Conservation (phyloP, 345 rosid species). For the Syzygium aqueum region DNA sequence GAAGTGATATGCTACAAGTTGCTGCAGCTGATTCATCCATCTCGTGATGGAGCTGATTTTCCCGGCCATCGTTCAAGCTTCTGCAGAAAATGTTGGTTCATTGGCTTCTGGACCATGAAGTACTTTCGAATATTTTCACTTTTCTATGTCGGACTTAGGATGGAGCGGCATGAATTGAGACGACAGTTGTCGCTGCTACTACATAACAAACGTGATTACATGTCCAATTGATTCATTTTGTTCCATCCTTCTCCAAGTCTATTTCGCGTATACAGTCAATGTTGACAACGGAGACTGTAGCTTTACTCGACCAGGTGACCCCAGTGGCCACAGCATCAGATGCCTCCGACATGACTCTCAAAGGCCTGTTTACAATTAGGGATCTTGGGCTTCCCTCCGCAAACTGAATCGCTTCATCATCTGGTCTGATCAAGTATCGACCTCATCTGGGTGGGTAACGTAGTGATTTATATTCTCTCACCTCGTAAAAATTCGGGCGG, state of each 20-base stretch:
- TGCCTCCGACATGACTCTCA: no score
- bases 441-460: no score
- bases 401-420: no score
- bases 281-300: fast-evolving
- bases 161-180: background rate
- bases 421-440: no score
- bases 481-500: no score
- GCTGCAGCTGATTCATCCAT: background rate
- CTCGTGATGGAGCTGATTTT: background rate
- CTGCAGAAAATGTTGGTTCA: background rate
- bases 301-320: background rate
- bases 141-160: background rate
- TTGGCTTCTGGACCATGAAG: background rate
- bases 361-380: no score
- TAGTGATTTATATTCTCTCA: no score
- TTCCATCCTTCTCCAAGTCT: background rate
- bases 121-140: background rate
- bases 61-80: background rate
- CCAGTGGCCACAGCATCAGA: background rate
- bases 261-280: background rate
- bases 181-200: background rate
- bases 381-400: no score
- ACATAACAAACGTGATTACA: no score
- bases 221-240: no score
- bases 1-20: background rate